phyloP scores from a whole-genome alignment of 2,329 filamentous ascomycete genomes.

The Verticillium nubilum region DNA sequence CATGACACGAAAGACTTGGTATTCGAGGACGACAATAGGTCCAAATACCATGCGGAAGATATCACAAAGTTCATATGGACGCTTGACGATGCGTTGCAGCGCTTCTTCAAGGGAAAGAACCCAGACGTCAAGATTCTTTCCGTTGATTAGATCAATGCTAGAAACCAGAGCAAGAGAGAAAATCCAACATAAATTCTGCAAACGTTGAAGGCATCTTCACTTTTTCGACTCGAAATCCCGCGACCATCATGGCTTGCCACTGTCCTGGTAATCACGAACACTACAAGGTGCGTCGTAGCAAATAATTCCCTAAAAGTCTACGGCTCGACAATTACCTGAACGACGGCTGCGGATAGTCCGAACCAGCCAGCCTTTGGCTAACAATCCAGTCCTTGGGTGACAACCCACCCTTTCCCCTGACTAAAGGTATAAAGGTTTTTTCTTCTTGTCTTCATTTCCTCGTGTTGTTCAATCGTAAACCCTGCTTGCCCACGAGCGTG shows the following conservation, averaged over 20 bases:
- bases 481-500: neutral
- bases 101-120: constrained; percentile 9
- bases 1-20: constrained; percentile 17
- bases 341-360: neutral
- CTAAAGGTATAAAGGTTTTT: neutral
- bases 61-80: constrained; percentile 10
- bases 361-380: neutral
- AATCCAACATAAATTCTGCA: too few relatives aligned
- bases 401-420: neutral
- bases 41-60: constrained; percentile 11
- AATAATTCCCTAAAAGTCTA: neutral
- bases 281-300: too few relatives aligned
- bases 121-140: constrained; percentile 5
- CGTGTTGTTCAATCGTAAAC: neutral
- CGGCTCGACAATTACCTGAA: neutral
- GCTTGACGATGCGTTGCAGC: constrained; percentile 9
- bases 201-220: too few relatives aligned
- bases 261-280: too few relatives aligned
- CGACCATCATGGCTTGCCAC: too few relatives aligned
- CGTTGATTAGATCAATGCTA: neutral
- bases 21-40: constrained; percentile 12
- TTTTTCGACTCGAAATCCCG: too few relatives aligned
- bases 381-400: neutral
- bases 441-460: neutral
- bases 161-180: too few relatives aligned